Evolutionary conservation across 805 yeast genomes (phyloP), one percentile per base, ranked within the genome.

Genomic region (Sugiyamaella lignohabitans): DNA sequence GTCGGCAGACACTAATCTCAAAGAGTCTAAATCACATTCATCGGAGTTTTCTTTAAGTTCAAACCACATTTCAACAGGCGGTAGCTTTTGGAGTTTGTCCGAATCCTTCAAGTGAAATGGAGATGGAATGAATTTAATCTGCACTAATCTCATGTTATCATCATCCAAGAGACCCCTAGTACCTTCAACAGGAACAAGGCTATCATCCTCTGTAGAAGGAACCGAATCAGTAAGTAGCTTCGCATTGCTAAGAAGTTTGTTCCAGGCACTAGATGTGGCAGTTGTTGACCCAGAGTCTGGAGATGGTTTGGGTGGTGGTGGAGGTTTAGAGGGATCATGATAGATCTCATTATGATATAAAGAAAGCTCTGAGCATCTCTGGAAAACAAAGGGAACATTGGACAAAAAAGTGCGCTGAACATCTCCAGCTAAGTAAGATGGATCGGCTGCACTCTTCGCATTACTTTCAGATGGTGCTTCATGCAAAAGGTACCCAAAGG

Each of bases 51-150:
- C 32, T 17, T 64, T 65, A 41, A 75, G 59, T 41, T 70, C 75
- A 30, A 73, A 62, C 80, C 82, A 78, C 40, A 79, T 63, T 54
- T 79, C 84, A 4, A 79, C 60, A 1, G 82, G 79, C 2, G 84
- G 82, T 40, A 67, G 68, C 36, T 64, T 56, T 42, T 62, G 56
- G 45, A 62, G 59, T 19, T 57, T 46, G 19, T 49, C 46, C 8
- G 46, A 17, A 5, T 36, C 44, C 4, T 53, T 53, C 8, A 27
- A 8, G 14, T 27, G 32, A 55, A 65, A 62, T 34, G 78, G 71
- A 4, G 72, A 64, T 1, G 80, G 80, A 5, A 69, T 55, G 44
- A 75, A 71, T 53, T 68, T 70, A 48, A 76, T 49, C 54, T 76
- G 79, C 11, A 72, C 64, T 32, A 62, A 57, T 52, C 72, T 70